Percentiles rank a stretch among this genome's conserved stretches.
phyloP scores from a whole-genome alignment of 352 stramenopile genomes.

The Phytophthora litchii region DNA sequence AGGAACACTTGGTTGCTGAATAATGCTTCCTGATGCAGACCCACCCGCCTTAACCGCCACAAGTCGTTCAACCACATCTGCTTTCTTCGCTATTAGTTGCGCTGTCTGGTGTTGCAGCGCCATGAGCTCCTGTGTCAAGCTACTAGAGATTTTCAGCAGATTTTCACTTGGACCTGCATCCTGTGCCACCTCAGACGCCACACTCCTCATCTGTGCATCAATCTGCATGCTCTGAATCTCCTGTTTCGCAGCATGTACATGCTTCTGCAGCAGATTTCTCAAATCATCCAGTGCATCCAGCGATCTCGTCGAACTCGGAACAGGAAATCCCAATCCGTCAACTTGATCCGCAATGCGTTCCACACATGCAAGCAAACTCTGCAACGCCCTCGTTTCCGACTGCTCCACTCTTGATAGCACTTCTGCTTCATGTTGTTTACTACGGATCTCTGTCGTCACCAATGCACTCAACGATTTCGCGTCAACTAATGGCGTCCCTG shows the following conservation, averaged over 20 bases:
- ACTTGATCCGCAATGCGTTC: conserved; percentile 48
- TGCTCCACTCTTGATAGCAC: conserved; percentile 40
- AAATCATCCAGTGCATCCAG: conserved; percentile 68
- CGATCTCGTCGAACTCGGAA: conserved; percentile 44
- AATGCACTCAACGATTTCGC: conserved; percentile 50
- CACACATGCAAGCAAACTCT: conserved; percentile 52
- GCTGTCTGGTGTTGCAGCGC: conserved; percentile 48
- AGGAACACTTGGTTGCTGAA: conserved; percentile 14
- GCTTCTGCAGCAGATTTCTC: conserved; percentile 51
- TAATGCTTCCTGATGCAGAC: conserved; percentile 13
- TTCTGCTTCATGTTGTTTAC: conserved; percentile 37
- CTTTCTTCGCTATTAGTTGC: conserved; percentile 41
- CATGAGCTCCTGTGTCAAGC: conserved; percentile 56
- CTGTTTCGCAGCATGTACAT: conserved; percentile 57
- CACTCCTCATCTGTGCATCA: conserved; percentile 59
- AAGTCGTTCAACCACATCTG: conserved; percentile 25
- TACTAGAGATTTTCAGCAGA: conserved; percentile 32
- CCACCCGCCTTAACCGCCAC: conserved; percentile 26
- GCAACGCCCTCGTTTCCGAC: conserved; percentile 39
- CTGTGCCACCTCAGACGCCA: conserved; percentile 44
- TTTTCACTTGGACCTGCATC: conserved; percentile 20
- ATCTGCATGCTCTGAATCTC: conserved; percentile 79
- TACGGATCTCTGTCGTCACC: conserved; percentile 43
- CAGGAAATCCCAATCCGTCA: conserved; percentile 52
- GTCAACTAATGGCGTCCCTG: conserved; percentile 31